Base-by-base conservation (phyloP, 257 asterid genomes). In the Orobanche coerulescens region DNA sequence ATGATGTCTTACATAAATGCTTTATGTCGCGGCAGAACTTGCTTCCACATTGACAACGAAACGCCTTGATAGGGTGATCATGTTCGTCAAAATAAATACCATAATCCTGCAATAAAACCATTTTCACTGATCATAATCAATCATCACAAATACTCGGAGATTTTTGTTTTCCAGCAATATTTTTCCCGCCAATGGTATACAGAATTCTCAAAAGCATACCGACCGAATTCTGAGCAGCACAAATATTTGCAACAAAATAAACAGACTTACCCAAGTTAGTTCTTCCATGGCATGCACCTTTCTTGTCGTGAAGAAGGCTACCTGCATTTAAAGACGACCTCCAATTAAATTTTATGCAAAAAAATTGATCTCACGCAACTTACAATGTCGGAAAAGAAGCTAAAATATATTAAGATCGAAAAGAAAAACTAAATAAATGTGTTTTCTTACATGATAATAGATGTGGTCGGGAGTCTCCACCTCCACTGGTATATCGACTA, bases 81-180 rank as follows among this genome's bases (percentile, higher is more conserved):
- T 73, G 76, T 72, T 92, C 98, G 61, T 88, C 96, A 77, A 92
- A 88, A 61, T 92, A 96, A 52, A 88, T 84, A 62, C 98, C 98
- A 71, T 92, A 92, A 67, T 92, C 98, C 95, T 92, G 93, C 78
- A 52, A 75, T 55, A 62, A 73, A 23, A 47, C n/a, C n/a, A n/a
- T n/a, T n/a, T n/a, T n/a, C n/a, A n/a, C n/a, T n/a, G 37, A 36
- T 54, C 54, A 24, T 18, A 40, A 56, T 62, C 42, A 36, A 22
- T 7, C 26, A 31, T 37, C 36, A 22, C 16, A 46, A 24, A 30
- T n/a, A n/a, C n/a, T n/a, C n/a, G n/a, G n/a, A n/a, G n/a, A 23
- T 19, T 66, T 30, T 48, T 50, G 4, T 18, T n/a, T 24, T 19
- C 23, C 58, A 15, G 24, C 25, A 48, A 18, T 22, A 63, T 55